Conservation (phyloP, 805 yeast genomes). For the Wickerhamiella qilinensis region DNA sequence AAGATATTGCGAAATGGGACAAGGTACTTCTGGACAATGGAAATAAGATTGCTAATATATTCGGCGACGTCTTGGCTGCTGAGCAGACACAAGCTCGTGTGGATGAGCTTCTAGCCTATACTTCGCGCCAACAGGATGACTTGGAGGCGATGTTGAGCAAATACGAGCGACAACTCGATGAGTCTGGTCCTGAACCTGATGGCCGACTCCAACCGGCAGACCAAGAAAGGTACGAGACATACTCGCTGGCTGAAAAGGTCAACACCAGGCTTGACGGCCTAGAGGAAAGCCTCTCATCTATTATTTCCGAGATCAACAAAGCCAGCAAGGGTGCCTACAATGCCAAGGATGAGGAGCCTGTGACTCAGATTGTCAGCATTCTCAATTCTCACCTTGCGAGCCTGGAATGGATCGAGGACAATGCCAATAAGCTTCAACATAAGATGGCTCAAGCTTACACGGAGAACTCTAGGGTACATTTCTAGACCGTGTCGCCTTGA, state of each 20-base stretch:
- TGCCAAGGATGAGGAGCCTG: constrained; percentile 31
- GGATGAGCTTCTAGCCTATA: constrained; percentile 73
- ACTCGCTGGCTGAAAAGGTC: constrained; percentile 67
- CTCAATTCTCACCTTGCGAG: constrained; percentile 82
- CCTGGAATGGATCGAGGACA: constrained; percentile 68
- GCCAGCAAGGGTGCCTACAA: constrained; percentile 69
- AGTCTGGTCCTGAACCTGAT: constrained; percentile 12
- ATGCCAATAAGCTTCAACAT: constrained; percentile 50
- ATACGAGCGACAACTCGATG: constrained; percentile 46
- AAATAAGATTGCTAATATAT: constrained; percentile 62
- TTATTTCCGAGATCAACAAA: constrained; percentile 18
- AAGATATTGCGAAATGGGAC: constrained; percentile 74
- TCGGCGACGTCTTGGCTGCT: constrained; percentile 62
- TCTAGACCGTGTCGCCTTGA: not conserved
- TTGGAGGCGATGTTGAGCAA: constrained; percentile 65
- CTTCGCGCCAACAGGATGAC: constrained; percentile 86
- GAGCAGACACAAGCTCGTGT: constrained; percentile 73
- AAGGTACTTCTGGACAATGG: constrained; percentile 68
- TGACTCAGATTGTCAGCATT: constrained; percentile 47
- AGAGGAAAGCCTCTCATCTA: constrained; percentile 41
- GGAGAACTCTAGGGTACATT: constrained; percentile 2
- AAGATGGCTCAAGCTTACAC: constrained; percentile 30
- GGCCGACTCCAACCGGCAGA: constrained; percentile 35
- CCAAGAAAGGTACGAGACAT: constrained; percentile 78
- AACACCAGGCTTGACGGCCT: constrained; percentile 67